phyloP scores from a whole-genome alignment of 768 basidiomycete species.

The Leucosporidium creatinivorum region DNA sequence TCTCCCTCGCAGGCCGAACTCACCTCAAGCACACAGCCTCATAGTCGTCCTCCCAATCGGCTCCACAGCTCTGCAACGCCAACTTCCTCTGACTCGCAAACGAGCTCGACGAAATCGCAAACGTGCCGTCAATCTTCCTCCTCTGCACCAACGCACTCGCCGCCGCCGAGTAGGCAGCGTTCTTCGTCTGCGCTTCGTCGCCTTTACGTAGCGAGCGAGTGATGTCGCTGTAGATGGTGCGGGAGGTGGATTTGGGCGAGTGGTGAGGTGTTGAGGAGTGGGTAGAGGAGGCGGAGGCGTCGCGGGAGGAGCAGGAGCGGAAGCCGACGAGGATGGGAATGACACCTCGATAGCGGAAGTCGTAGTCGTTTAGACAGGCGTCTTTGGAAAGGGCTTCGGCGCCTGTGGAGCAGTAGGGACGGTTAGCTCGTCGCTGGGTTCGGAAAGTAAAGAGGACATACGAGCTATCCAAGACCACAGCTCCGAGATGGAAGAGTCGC shows the following conservation, averaged over 20 bases:
- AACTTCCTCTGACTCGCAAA: conserved; percentile 24
- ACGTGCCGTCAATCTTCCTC: conserved; percentile 11
- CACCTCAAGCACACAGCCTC: conserved; percentile 18
- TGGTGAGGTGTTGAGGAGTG: too few species aligned
- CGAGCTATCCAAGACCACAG: conserved; percentile 32
- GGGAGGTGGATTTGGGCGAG: conserved; percentile 2
- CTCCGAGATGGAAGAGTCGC: conserved; percentile 12
- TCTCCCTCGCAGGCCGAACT: neutral
- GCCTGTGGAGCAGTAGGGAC: conserved; percentile 3
- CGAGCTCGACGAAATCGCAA: conserved; percentile 16
- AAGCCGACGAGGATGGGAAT: conserved; percentile 33
- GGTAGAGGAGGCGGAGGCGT: neutral
- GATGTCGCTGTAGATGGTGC: conserved; percentile 19
- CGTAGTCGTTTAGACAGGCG: conserved; percentile 29
- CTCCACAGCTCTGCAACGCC: conserved; percentile 24
- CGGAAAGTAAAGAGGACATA: neutral
- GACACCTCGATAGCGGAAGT: conserved; percentile 35
- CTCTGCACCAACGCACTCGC: conserved; percentile 17
- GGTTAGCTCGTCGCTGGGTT: neutral
- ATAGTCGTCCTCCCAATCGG: conserved; percentile 28
- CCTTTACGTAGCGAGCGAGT: conserved; percentile 14
- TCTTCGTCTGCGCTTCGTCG: conserved; percentile 23
- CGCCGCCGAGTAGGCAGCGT: conserved; percentile 21
- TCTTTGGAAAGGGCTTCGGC: conserved; percentile 20
- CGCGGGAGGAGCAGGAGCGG: neutral